A percentile compares a stretch with the other conserved stretches of the same genome.
phyloP scores from a whole-genome alignment of 176 grass and related monocot genomes.

The Dactylis glomerata region DNA sequence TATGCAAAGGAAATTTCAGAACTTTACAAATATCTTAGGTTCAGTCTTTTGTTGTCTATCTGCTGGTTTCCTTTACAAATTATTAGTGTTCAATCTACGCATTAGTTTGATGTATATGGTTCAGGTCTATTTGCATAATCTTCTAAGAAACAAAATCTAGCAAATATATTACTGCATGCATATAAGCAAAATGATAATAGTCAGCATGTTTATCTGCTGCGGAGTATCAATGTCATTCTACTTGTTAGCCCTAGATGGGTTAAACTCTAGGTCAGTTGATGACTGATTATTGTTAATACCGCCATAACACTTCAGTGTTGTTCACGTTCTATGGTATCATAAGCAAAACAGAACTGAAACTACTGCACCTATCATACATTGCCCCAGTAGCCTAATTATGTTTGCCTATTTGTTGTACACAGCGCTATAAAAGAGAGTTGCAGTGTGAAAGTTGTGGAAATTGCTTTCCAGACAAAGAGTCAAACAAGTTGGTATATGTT shows the following conservation, averaged over 20 bases:
- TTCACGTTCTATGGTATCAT: neutral
- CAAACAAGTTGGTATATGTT: conserved; percentile 52
- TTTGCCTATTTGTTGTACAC: conserved; percentile 25
- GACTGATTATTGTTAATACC: neutral
- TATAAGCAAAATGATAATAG: conserved; percentile 9
- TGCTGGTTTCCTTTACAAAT: neutral
- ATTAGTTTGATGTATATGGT: neutral
- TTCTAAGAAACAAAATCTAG: conserved; percentile 1
- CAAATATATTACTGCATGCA: neutral
- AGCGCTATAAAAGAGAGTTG: conserved; percentile 49
- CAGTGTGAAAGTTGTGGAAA: conserved; percentile 76
- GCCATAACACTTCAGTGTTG: neutral
- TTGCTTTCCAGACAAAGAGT: conserved; percentile 47
- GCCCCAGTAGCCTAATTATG: conserved; percentile 15
- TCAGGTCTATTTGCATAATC: neutral
- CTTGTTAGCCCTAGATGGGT: neutral
- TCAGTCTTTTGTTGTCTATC: neutral
- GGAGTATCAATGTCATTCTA: neutral
- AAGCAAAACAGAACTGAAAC: neutral
- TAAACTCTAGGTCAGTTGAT: neutral
- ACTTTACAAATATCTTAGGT: neutral
- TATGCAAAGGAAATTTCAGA: conserved; percentile 1
- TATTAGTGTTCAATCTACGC: neutral
- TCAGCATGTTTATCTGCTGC: conserved; percentile 11
- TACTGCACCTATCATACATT: conserved; percentile 5